Base-by-base conservation (phyloP, 73 alveolate species). In the Uronychia setigera region DNA sequence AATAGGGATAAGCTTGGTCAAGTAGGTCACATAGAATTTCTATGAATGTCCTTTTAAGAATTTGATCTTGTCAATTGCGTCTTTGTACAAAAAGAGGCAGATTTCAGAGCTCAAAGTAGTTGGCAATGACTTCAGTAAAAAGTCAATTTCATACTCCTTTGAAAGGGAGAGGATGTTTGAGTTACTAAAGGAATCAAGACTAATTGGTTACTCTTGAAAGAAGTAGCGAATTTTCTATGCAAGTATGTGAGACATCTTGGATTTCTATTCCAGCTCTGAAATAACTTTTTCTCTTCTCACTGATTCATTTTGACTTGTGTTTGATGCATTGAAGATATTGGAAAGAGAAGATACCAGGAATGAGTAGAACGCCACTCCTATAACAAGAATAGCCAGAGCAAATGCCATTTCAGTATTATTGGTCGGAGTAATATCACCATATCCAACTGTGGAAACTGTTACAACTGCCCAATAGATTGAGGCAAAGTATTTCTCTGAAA, bases 391-490 rank as follows among this genome's bases (percentile, higher is more conserved):
- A 31, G 60, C 26, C 29, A 85, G 46, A 0, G 93, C 85, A 1
- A 83, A 59, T 34, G 59, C 34, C 29, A 26, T 87, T 77, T 93
- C 97, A 59, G 29, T 33, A 13, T 77, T 33, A 35, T 90, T 93
- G 67, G 83, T 75, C 33, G 97, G 94, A n/a, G 86, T 30, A 0
- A 93, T 93, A 67, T 93, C 97, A 1, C 97, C 97, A 76, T 86
- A 93, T 33, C 97, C 97, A 5, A 85, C 89, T 85, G 97, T 93
- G 0, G 93, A 87, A 33, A 67, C 60, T 29, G 97, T 93, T 46
- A 76, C 91, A 25, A 87, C 82, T 0, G 93, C 97, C 94, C 96
- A 93, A 79, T 93, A 93, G 19, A 90, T 60, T 14, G 91, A 74
- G 33, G 95, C 59, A 19, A 93, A 30, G 80, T 90, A 93, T 86